Conservation (phyloP, 495 filamentous ascomycete genomes). For the Recurvomyces mirabilis region DNA sequence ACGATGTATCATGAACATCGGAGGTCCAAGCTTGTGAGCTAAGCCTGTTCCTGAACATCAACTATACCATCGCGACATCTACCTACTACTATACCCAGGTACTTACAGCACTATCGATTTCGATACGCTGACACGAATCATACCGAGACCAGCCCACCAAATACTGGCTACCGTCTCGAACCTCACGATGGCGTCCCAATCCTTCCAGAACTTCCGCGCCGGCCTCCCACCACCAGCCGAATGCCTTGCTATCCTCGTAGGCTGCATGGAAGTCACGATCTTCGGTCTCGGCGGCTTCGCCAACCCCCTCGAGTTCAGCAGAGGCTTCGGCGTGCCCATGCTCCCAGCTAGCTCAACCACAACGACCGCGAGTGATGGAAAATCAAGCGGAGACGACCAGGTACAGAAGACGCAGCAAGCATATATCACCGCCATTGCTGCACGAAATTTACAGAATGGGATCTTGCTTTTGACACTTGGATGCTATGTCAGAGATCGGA, state of each 20-base stretch:
- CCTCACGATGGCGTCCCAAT: conserved; percentile 10
- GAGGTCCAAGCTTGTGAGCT: no score
- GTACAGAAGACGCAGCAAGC: conserved; percentile 8
- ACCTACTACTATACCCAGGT: no score
- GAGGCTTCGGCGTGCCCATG: conserved; percentile 14
- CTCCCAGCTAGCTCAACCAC: background rate
- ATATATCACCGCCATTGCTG: conserved; percentile 9
- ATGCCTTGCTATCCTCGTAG: conserved; percentile 19
- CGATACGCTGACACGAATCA: no score
- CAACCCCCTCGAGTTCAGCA: conserved; percentile 10
- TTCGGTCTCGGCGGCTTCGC: conserved; percentile 16
- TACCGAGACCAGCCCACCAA: no score
- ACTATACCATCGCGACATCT: no score
- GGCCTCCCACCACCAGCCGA: conserved; percentile 15
- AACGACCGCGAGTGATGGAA: background rate
- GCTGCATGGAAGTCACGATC: conserved; percentile 15
- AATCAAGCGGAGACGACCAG: background rate
- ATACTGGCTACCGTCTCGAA: no score
- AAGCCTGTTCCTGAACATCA: no score
- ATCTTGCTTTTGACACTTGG: conserved; percentile 6
- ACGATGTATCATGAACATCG: no score
- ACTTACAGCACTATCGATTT: no score
- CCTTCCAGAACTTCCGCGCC: conserved; percentile 1
- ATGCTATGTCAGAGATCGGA: conserved; percentile 9
- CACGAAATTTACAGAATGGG: conserved; percentile 14